These are phyloP conservation scores for Fusarium fujikuroi DNA, from an alignment of 2,329 filamentous ascomycete genomes.

Conservation along the genomic window DNA sequence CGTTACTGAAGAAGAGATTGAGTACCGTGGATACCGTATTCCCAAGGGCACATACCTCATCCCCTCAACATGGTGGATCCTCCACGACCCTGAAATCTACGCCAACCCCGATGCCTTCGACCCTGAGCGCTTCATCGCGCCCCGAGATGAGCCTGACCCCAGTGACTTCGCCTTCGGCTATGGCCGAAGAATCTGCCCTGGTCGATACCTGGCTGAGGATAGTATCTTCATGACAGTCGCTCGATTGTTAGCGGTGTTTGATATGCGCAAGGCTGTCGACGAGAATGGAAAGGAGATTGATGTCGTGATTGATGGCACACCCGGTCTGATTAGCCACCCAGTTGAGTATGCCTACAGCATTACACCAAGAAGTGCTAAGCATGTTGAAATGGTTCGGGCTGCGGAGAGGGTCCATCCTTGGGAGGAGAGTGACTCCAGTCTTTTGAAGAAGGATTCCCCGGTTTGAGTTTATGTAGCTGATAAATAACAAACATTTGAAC, in stretches of 20 bases:
- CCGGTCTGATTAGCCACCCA: slow-evolving; percentile 36
- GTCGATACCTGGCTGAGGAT: slow-evolving; percentile 47
- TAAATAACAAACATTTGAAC: background rate
- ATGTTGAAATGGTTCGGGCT: slow-evolving; percentile 30
- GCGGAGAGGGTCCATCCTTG: slow-evolving; percentile 36
- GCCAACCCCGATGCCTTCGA: slow-evolving; percentile 51
- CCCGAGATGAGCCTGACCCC: slow-evolving; percentile 48
- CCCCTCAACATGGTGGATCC: slow-evolving; percentile 38
- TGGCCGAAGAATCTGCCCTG: slow-evolving; percentile 51
- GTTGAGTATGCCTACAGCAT: slow-evolving; percentile 31
- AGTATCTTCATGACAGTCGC: slow-evolving; percentile 51
- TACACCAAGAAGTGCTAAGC: slow-evolving; percentile 26
- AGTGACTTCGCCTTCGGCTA: slow-evolving; percentile 47
- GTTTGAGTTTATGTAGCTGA: background rate
- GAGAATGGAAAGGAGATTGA: slow-evolving; percentile 33
- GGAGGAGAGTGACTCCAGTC: slow-evolving; percentile 38
- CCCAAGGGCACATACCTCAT: slow-evolving; percentile 45
- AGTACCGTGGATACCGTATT: slow-evolving; percentile 42
- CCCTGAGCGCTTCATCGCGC: slow-evolving; percentile 48
- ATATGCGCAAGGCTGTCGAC: slow-evolving; percentile 47
- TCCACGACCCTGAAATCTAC: slow-evolving; percentile 74
- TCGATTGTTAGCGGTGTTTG: slow-evolving; percentile 59
- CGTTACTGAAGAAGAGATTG: slow-evolving; percentile 48
- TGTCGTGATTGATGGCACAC: slow-evolving; percentile 16
- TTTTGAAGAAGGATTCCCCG: slow-evolving; percentile 1